Percentiles rank a stretch among this genome's conserved stretches.
These are phyloP conservation scores for Yarrowia deformans DNA, from an alignment of 805 yeast genomes.

Conservation along the genomic window DNA sequence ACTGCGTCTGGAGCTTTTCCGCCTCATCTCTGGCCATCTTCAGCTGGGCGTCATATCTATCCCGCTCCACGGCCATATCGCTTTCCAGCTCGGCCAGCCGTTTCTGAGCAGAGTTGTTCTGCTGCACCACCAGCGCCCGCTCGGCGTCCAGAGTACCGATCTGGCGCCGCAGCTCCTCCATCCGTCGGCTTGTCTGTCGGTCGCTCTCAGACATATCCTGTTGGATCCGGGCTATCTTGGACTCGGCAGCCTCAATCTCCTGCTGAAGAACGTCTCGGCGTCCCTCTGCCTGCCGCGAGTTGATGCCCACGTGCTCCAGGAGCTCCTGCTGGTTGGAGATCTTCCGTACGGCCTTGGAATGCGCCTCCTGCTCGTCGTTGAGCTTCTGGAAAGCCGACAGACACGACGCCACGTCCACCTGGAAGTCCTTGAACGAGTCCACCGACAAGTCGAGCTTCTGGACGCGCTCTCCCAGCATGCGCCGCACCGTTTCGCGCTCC, in stretches of 20 bases:
- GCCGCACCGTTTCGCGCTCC: conserved; percentile 2
- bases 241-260: conserved; percentile 26
- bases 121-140: conserved; percentile 18
- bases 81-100: conserved; percentile 6
- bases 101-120: conserved; percentile 16
- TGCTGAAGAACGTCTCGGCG: conserved; percentile 11
- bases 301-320: conserved; percentile 13
- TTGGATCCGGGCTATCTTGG: conserved; percentile 18
- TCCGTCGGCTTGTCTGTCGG: conserved; percentile 4
- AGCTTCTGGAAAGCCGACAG: conserved; percentile 11
- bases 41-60: conserved; percentile 4
- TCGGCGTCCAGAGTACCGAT: conserved; percentile 33
- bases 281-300: conserved; percentile 9
- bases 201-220: conserved; percentile 31
- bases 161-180: conserved; percentile 26
- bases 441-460: conserved; percentile 32
- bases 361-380: conserved; percentile 13
- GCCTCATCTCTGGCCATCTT: conserved; percentile 24
- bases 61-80: conserved; percentile 7
- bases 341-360: background rate
- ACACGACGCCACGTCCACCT: conserved; percentile 35
- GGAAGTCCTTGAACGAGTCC: conserved; percentile 32
- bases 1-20: conserved; percentile 29
- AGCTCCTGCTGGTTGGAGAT: conserved; percentile 23
- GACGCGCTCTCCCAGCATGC: conserved; percentile 30